A percentile compares a stretch with the other conserved stretches of the same genome.
Evolutionary conservation across 139 green algal genomes (phyloP).

Genomic region (Raphidocelis subcapitata): DNA sequence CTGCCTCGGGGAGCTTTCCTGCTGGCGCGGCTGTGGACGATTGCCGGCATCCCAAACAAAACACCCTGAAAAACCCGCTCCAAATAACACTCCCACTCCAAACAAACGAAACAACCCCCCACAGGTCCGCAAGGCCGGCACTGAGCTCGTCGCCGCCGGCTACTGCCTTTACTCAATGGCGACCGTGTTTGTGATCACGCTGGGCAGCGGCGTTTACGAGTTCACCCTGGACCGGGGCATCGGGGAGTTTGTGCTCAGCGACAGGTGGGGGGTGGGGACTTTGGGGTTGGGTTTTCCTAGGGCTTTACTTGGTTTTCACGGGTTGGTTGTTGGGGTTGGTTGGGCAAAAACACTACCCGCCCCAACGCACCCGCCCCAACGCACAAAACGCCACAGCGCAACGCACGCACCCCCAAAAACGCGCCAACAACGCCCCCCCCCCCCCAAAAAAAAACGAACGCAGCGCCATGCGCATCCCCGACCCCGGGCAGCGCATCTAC

Average conservation of each 20-base stretch:
- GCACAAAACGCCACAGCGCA: neutral
- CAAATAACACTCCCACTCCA: too few species aligned
- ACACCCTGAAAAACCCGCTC: too few species aligned
- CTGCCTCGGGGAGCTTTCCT: too few species aligned
- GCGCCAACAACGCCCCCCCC: neutral
- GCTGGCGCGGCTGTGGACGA: too few species aligned
- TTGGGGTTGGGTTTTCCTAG: neutral
- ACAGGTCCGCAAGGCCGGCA: slow-evolving; percentile 36
- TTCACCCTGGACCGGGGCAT: slow-evolving; percentile 70
- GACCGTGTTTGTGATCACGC: slow-evolving; percentile 60
- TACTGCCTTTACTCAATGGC: slow-evolving; percentile 75
- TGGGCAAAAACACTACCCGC: neutral
- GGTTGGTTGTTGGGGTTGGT: neutral
- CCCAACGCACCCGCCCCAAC: neutral
- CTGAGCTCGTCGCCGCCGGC: slow-evolving; percentile 58
- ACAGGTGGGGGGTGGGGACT: neutral
- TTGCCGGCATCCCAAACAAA: too few species aligned
- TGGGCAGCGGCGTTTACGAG: slow-evolving; percentile 42
- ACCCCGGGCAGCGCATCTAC: slow-evolving; percentile 54
- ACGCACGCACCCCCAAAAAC: slow-evolving; percentile 10
- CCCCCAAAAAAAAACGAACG: too few species aligned
- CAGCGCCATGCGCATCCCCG: slow-evolving; percentile 41
- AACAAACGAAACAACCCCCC: slow-evolving; percentile 5
- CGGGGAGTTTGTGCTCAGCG: slow-evolving; percentile 33
- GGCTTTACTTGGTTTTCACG: too few species aligned